phyloP scores from a whole-genome alignment of 768 basidiomycete species.

The Boletus speciosus region DNA sequence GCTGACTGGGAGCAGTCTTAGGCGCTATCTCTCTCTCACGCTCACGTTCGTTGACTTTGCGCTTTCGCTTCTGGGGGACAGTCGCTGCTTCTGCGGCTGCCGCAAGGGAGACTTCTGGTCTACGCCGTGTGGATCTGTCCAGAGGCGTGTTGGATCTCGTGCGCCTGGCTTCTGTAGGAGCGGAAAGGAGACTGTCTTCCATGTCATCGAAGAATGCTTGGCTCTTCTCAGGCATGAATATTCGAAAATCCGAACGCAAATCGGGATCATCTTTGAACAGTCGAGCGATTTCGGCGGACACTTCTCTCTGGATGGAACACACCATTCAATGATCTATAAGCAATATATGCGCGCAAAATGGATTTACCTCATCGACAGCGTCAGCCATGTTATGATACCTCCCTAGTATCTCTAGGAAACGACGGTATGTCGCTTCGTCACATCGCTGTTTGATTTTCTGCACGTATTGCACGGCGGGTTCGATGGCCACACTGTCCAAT shows the following conservation, averaged over 20 bases:
- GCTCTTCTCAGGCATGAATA: slow-evolving; percentile 67
- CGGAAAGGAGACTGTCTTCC: slow-evolving; percentile 29
- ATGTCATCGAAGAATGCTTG: slow-evolving; percentile 48
- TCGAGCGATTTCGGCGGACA: slow-evolving; percentile 61
- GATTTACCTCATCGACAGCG: slow-evolving; percentile 54
- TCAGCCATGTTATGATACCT: slow-evolving; percentile 59
- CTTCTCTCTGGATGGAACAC: slow-evolving; percentile 44
- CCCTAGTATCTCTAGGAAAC: slow-evolving; percentile 74
- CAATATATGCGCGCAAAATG: slow-evolving; percentile 8
- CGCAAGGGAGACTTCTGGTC: slow-evolving; percentile 45
- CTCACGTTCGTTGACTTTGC: slow-evolving; percentile 50
- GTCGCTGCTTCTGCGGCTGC: slow-evolving; percentile 36
- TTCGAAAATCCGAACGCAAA: slow-evolving; percentile 65
- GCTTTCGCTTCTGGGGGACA: slow-evolving; percentile 67
- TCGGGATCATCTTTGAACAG: slow-evolving; percentile 77
- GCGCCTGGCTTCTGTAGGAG: slow-evolving; percentile 27
- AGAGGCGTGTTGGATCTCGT: slow-evolving; percentile 35
- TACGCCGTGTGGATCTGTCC: slow-evolving; percentile 39
- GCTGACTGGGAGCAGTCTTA: slow-evolving; percentile 21
- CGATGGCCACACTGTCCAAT: slow-evolving; percentile 48
- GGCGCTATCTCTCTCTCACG: slow-evolving; percentile 33
- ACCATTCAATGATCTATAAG: background rate
- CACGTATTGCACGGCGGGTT: slow-evolving; percentile 89
- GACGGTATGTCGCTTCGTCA: slow-evolving; percentile 81
- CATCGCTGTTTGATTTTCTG: slow-evolving; percentile 96